A percentile compares a stretch with the other conserved stretches of the same genome.
These are phyloP conservation scores for Aphanomyces astaci DNA, from an alignment of 352 stramenopile genomes.

Conservation along the genomic window DNA sequence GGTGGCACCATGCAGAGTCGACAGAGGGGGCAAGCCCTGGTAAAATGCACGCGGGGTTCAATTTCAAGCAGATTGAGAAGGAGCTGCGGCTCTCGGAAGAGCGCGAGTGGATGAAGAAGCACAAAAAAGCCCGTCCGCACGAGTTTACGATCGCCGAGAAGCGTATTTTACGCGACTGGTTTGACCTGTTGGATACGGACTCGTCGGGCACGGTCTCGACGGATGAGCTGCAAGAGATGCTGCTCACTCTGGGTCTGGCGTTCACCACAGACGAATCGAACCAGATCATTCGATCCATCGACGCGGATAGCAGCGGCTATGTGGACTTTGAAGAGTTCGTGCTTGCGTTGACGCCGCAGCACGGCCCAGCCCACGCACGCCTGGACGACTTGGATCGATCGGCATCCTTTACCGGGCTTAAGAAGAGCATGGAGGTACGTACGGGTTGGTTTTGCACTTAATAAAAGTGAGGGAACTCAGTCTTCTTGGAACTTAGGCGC, in stretches of 20 bases:
- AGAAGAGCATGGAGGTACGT: slow-evolving; percentile 67
- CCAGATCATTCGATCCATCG: slow-evolving; percentile 46
- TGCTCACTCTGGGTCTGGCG: slow-evolving; percentile 72
- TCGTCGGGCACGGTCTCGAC: slow-evolving; percentile 64
- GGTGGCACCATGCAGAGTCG: slow-evolving; percentile 1
- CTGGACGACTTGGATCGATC: slow-evolving; percentile 39
- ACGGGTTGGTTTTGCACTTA: background rate
- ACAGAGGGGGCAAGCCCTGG: background rate
- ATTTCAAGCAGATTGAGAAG: slow-evolving; percentile 27
- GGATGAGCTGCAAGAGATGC: slow-evolving; percentile 66
- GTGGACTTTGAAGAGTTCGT: slow-evolving; percentile 80
- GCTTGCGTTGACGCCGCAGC: slow-evolving; percentile 57
- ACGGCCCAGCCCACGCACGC: slow-evolving; percentile 25
- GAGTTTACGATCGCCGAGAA: slow-evolving; percentile 68
- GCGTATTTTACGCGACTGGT: slow-evolving; percentile 69
- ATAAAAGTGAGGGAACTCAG: background rate
- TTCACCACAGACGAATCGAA: slow-evolving; percentile 55
- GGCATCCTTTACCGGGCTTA: slow-evolving; percentile 64
- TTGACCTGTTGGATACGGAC: slow-evolving; percentile 59
- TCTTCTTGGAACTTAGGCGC: slow-evolving; percentile 36
- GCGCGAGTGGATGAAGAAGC: slow-evolving; percentile 59
- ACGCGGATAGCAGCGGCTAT: slow-evolving; percentile 61
- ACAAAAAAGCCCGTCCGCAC: slow-evolving; percentile 48
- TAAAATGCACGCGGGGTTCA: background rate
- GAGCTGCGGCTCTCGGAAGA: slow-evolving; percentile 52